These are phyloP conservation scores for Fusarium lateritium DNA, from an alignment of 2,329 filamentous ascomycete species.

Conservation along the genomic window DNA sequence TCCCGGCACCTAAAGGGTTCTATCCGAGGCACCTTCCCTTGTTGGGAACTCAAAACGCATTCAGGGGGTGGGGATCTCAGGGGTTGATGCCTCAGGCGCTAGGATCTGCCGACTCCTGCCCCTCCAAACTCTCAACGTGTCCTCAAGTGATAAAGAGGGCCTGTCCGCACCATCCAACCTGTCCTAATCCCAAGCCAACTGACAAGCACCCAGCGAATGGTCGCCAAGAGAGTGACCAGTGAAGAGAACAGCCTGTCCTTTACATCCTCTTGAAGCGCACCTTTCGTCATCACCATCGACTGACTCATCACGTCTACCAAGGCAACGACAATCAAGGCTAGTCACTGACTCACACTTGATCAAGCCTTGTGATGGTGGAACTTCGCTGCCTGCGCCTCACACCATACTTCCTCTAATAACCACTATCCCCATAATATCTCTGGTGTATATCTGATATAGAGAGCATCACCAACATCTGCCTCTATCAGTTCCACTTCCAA, in stretches of 20 bases:
- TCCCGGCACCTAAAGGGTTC: slow-evolving; percentile 35
- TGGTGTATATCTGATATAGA: slow-evolving; percentile 25
- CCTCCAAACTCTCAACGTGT: slow-evolving; percentile 50
- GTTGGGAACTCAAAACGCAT: slow-evolving; percentile 23
- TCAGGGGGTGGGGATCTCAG: slow-evolving; percentile 40
- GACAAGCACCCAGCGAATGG: slow-evolving; percentile 37
- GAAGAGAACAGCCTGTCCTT: slow-evolving; percentile 51
- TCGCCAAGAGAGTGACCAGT: slow-evolving; percentile 31
- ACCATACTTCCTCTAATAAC: slow-evolving; percentile 10
- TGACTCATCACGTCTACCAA: slow-evolving; percentile 45
- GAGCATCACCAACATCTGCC: slow-evolving; percentile 13
- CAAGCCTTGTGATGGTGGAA: slow-evolving; percentile 36
- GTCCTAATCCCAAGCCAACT: slow-evolving; percentile 36
- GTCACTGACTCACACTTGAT: slow-evolving; percentile 48
- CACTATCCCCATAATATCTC: slow-evolving; percentile 19
- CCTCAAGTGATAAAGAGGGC: slow-evolving; percentile 57
- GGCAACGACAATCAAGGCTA: slow-evolving; percentile 27
- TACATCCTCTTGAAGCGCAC: slow-evolving; percentile 35
- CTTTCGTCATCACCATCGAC: slow-evolving; percentile 36
- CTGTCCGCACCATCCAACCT: slow-evolving; percentile 42
- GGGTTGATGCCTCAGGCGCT: slow-evolving; percentile 52
- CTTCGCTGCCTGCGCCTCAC: slow-evolving; percentile 33
- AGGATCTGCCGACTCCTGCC: slow-evolving; percentile 16
- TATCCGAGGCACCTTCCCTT: slow-evolving; percentile 32
- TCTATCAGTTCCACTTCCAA: neutral